Conservation (phyloP, 2,329 filamentous ascomycete genomes). For the Alternaria infectoria region DNA sequence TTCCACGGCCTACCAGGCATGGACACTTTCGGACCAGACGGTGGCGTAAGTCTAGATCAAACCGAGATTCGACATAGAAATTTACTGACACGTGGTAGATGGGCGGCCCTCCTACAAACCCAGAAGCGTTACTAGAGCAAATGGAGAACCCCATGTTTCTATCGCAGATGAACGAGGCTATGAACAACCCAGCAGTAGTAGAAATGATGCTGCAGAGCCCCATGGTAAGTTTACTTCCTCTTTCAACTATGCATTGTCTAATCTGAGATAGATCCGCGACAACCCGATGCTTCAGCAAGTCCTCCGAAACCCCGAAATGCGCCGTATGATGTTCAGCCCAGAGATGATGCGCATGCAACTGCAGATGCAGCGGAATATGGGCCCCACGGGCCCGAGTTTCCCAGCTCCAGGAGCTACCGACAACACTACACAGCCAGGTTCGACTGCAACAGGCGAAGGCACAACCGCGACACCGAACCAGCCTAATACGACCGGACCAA, state of each 20-base stretch:
- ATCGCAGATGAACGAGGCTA: constrained; percentile 88
- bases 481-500: constrained; percentile 40
- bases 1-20: constrained; percentile 86
- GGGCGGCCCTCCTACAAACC: constrained; percentile 82
- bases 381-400: constrained; percentile 64
- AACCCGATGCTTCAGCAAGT: constrained; percentile 90
- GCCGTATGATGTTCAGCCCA: constrained; percentile 92
- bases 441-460: constrained; percentile 32
- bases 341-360: constrained; percentile 81
- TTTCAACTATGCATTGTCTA: constrained; percentile 5
- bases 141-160: constrained; percentile 87
- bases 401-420: constrained; percentile 92
- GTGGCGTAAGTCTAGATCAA: constrained; percentile 73
- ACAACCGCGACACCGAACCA: constrained; percentile 48
- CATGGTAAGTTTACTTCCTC: constrained; percentile 54
- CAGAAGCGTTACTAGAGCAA: constrained; percentile 82
- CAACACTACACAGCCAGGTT: constrained; percentile 65
- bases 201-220: constrained; percentile 72
- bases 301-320: constrained; percentile 85
- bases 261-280: constrained; percentile 66
- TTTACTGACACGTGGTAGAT: constrained; percentile 65
- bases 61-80: not conserved
- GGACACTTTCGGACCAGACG: constrained; percentile 91
- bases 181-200: constrained; percentile 92
- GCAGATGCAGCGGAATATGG: constrained; percentile 75